Evolutionary conservation across 345 rosid species (phyloP), one percentile per base, ranked within the genome.

Genomic region (Acer yangbiense): DNA sequence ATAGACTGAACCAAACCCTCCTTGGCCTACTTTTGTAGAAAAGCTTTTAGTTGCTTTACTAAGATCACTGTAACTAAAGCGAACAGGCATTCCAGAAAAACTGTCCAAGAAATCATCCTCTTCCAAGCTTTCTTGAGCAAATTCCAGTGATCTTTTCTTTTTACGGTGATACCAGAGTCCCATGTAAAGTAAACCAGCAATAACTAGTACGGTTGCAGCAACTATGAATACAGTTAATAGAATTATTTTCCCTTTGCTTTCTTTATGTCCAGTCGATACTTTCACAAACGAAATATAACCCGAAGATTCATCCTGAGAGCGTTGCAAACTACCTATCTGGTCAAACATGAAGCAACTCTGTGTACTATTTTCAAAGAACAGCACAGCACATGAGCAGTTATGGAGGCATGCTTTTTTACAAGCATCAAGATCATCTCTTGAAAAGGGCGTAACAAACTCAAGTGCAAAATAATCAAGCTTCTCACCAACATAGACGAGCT

Each of bases 1-100:
- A 78, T 87, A 87, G 62, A 87, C 90, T 4, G 90, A 87, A 43
- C 90, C 90, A 29, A 87, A 87, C 69, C 90, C 90, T 64, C 90
- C 90, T 74, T 85, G 87, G 13, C 90, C 90, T 35, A 87, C 48
- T 80, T 83, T 85, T 23, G 68, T 55, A 1, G 87, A 69, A 85
- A 87, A 87, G 66, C 78, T 83, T 44, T 78, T 83, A 13, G 90
- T 87, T 46, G 86, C 90, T 69, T 41, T 80, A 27, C 71, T 23
- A 62, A 87, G 88, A 74, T 87, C 88, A 58, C n/a, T n/a, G 50
- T 83, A 83, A 52, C 74, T 83, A 75, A 78, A 87, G 6, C 88
- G 88, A 17, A 78, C 29, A 67, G 90, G 87, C 81, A 77, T 77
- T 2, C 86, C 76, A 0, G 86, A 72, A 44, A 87, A 11, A 62